Conservation (phyloP, 83 land plant species). For the Picea abies region DNA sequence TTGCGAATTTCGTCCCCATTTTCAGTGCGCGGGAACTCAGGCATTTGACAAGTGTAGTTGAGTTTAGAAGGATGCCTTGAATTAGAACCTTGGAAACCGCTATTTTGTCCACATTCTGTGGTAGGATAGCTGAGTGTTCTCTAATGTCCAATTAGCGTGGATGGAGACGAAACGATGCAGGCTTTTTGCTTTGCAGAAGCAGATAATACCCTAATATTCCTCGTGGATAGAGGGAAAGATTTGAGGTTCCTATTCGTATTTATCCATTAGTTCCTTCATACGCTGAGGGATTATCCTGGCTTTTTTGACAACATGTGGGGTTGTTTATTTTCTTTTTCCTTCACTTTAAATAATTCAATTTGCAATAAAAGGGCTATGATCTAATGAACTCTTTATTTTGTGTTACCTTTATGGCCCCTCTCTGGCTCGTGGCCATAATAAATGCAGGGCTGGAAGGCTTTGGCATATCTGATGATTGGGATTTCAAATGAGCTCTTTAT, state of each 20-base stretch:
- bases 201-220: background rate
- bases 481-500: no score
- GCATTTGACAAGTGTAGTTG: background rate
- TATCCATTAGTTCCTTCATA: no score
- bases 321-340: no score
- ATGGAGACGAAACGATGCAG: background rate
- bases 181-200: background rate
- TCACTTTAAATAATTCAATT: no score
- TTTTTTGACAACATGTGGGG: no score
- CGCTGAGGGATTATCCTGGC: no score
- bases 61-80: background rate
- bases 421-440: no score
- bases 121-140: background rate
- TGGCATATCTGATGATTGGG: no score
- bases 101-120: background rate
- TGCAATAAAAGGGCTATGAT: no score
- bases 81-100: background rate
- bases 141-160: background rate
- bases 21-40: background rate
- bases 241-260: background rate
- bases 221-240: background rate
- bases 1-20: background rate
- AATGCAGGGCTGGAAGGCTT: no score
- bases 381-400: no score
- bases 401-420: no score